Conservation (phyloP, 345 rosid genomes). For the Arabis alpina region DNA sequence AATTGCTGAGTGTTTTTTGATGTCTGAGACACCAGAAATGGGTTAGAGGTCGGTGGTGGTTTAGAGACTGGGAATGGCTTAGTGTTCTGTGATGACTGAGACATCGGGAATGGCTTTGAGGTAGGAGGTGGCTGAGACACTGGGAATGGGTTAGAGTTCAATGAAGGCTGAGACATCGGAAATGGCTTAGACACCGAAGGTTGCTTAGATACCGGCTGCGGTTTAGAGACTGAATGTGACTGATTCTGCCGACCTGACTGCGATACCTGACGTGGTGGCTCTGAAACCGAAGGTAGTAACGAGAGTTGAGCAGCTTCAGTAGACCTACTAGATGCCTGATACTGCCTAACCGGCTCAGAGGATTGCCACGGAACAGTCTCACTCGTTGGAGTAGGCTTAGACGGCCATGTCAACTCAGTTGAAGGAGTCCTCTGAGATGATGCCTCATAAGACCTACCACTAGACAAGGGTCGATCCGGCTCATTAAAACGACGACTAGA, state of each 20-base stretch:
- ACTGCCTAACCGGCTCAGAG: conserved; percentile 23
- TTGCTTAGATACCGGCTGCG: conserved; percentile 32
- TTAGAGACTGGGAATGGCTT: conserved; percentile 1
- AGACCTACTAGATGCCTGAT: conserved; percentile 37
- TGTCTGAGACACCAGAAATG: background rate
- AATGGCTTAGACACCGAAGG: conserved; percentile 3
- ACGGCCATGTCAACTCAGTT: conserved; percentile 30
- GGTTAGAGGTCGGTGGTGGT: background rate
- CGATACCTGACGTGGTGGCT: conserved; percentile 17
- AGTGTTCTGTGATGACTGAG: background rate
- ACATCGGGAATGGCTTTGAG: background rate
- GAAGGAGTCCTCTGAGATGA: conserved; percentile 37
- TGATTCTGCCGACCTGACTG: conserved; percentile 24
- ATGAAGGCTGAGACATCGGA: conserved; percentile 8
- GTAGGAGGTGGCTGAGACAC: background rate
- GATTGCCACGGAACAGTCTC: conserved; percentile 26
- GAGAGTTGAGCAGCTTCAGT: conserved; percentile 38
- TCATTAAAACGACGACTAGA: conserved; percentile 37
- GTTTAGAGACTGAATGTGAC: conserved; percentile 33
- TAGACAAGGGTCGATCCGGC: conserved; percentile 20
- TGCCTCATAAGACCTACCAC: conserved; percentile 15
- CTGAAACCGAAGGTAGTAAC: conserved; percentile 27
- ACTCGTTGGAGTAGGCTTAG: conserved; percentile 25
- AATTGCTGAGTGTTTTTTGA: background rate
- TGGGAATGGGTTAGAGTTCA: background rate